Conservation (phyloP, 2,329 filamentous ascomycete species). For the Botryotinia narcissicola region DNA sequence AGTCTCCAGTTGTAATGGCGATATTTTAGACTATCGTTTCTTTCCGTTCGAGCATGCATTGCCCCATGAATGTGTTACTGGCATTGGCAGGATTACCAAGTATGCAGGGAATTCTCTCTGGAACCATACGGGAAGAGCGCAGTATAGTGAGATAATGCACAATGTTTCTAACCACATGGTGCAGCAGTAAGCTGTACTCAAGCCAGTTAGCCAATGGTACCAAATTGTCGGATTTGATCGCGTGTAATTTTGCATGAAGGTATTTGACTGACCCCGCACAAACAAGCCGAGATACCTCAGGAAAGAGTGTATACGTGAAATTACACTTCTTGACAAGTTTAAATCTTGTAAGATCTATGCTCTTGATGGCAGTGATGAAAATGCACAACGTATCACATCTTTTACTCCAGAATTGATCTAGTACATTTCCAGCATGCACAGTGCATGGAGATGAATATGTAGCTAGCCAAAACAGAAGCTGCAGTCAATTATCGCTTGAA, state of each 20-base stretch:
- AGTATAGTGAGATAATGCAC: neutral
- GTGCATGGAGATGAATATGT: neutral
- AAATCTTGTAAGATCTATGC: neutral
- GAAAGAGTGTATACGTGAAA: neutral
- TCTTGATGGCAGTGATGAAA: neutral
- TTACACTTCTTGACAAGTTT: neutral
- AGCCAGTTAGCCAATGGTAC: neutral
- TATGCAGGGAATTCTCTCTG: neutral
- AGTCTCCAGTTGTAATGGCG: neutral
- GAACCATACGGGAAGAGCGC: neutral
- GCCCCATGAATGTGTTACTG: neutral
- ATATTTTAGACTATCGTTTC: neutral
- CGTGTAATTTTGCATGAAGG: neutral
- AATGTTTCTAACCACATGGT: neutral
- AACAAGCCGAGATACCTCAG: neutral
- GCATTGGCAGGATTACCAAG: neutral
- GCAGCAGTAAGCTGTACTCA: neutral
- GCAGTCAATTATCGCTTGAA: neutral
- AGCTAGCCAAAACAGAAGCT: neutral
- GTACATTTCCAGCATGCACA: neutral
- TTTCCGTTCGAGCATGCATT: conserved; percentile 2
- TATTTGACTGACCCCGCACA: neutral
- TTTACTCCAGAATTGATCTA: neutral
- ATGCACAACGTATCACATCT: neutral
- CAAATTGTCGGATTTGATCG: neutral